Conservation (phyloP, 306 rosid genomes). For the Lablab purpureus region DNA sequence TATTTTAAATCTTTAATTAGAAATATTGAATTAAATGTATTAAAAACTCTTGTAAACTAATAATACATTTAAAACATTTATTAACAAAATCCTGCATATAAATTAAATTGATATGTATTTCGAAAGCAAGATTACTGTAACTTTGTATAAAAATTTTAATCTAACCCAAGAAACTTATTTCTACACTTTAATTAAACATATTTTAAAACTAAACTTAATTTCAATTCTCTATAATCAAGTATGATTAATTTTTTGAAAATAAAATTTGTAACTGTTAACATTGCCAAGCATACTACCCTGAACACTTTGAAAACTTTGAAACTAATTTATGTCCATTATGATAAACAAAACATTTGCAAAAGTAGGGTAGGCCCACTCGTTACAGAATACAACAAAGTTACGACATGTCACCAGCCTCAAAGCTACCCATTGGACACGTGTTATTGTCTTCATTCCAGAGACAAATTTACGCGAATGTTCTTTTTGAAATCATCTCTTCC, state of each 20-base stretch:
- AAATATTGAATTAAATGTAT: neutral
- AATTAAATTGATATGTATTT: neutral
- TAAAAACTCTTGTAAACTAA: neutral
- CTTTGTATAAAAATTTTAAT: neutral
- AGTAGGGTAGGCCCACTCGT: constrained; percentile 5
- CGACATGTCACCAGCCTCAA: neutral
- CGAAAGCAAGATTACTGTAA: neutral
- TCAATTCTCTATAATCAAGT: neutral
- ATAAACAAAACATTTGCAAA: neutral
- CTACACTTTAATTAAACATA: neutral
- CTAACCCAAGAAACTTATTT: neutral
- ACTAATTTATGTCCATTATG: neutral
- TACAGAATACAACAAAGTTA: neutral
- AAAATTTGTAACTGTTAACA: neutral
- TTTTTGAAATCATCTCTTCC: neutral
- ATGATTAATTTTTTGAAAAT: neutral
- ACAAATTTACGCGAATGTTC: neutral
- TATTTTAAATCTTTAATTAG: neutral
- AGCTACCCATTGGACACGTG: neutral
- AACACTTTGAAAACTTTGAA: neutral
- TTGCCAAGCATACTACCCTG: neutral
- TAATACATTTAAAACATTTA: neutral
- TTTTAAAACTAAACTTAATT: neutral
- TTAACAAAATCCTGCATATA: neutral
- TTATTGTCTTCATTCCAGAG: neutral